Base-by-base conservation (phyloP, 768 basidiomycete genomes). In the Infundibulicybe gibba region DNA sequence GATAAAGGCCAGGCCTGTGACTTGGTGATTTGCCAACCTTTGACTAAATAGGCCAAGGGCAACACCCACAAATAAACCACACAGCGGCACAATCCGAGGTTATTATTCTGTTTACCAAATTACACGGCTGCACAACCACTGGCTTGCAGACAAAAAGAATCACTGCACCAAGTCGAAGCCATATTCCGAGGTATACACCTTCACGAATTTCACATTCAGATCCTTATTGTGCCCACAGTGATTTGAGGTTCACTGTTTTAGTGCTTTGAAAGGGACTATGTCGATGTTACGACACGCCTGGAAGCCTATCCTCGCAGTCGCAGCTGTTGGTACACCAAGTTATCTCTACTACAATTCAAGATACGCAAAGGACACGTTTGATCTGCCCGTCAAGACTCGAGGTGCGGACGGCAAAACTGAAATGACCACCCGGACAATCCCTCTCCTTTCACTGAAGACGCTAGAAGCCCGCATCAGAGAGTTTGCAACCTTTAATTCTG, bases 281-380 rank as follows among this genome's bases (percentile, higher is more conserved):
- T 25, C 25, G 30, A 90, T 90, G 84, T 66, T 87, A 49, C 72
- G 72, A 56, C 76, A 75, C 52, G 76, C 72, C 35, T 87, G 84
- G 86, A 89, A 80, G 60, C 85, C 86, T 19, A 52, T 84, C 56
- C 70, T 79, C 49, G 79, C 79, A 11, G 72, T 76, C 11, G 70
- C 79, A 5, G 66, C 75, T 47, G 65, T 83, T 51, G 83, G 79
- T 48, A 66, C 72, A 15, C 78, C 87, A 31, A 70, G 76, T 17
- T 88, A 85, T 63, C 54, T 76, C 51, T 80, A 77, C 61, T 82
- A 84, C 66, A 64, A 62, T 42, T 71, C 66, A 53, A 67, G 61
- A 48, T 56, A 61, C 51, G 65, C 62, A 31, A 64, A 72, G 12
- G 69, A 79, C 49, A 77, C 79, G 5, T 88, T 90, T 61, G 75